Evolutionary conservation across 1,284 basidiomycete species (phyloP).

Genomic region (Naganishia liquefaciens): DNA sequence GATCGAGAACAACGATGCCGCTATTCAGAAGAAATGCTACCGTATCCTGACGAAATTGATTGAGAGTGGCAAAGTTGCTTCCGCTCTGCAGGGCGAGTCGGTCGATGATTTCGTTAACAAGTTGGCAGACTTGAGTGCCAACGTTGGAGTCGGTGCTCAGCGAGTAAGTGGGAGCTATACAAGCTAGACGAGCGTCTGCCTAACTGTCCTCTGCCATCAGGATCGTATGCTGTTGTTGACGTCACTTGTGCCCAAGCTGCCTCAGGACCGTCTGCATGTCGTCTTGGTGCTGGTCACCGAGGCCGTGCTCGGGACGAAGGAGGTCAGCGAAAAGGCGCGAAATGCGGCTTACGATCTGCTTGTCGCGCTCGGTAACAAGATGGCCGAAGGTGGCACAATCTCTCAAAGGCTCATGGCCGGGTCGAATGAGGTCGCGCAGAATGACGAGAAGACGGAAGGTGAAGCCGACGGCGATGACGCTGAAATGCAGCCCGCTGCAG

Average conservation of each 20-base stretch:
- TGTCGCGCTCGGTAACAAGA: conserved; percentile 88
- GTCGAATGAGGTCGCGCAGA: conserved; percentile 42
- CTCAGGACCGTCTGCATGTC: conserved; percentile 72
- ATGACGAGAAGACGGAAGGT: conserved; percentile 69
- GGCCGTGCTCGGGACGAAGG: conserved; percentile 95
- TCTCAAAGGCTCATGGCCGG: conserved; percentile 69
- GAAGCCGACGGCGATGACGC: conserved; percentile 60
- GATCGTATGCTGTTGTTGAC: conserved; percentile 81
- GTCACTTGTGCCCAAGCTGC: conserved; percentile 70
- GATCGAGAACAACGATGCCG: conserved; percentile 69
- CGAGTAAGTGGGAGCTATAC: conserved; percentile 58
- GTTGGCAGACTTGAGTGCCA: conserved; percentile 62
- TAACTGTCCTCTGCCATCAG: conserved; percentile 49
- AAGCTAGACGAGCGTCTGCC: neutral
- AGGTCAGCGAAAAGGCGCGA: conserved; percentile 90
- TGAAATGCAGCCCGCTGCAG: conserved; percentile 29
- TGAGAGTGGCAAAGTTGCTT: conserved; percentile 61
- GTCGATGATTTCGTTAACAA: conserved; percentile 61
- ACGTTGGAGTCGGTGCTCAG: conserved; percentile 81
- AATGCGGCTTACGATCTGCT: conserved; percentile 87
- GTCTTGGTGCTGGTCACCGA: conserved; percentile 90
- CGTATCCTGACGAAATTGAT: conserved; percentile 76
- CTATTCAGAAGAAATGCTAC: conserved; percentile 94
- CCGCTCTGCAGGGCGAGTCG: conserved; percentile 57
- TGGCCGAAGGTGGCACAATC: conserved; percentile 82